Evolutionary conservation across 2,329 filamentous ascomycete species (phyloP), one percentile per base, ranked within the genome.

Genomic region (Pseudogymnoascus sp.): DNA sequence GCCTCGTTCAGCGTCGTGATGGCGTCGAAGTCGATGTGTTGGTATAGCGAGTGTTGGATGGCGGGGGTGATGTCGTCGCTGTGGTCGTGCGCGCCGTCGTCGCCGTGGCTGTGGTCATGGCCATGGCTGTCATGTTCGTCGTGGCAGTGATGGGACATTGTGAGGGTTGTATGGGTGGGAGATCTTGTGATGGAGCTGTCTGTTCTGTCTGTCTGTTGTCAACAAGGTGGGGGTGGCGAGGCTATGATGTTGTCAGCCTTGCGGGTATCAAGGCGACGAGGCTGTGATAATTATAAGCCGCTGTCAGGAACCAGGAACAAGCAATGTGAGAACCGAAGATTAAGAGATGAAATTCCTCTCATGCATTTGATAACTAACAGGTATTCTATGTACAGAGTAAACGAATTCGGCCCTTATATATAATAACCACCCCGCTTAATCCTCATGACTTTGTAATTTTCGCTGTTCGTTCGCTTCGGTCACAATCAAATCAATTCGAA

Each of bases 51-150:
- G 70, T 88, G 88, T 76, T 97, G 93, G 14, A 97, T 81, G 1
- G 93, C 93, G 0, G 95, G 95, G 1, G 90, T 93, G 70, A 96
- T 85, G 79, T 97, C 93, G 78, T 97, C 90, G 56, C 85, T 88
- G 77, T 97, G 93, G 75, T 96, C 92, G 75, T 97, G 92, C 67
- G 80, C 78, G 74, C 96, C 91, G 31, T 12, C 91, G 75, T 96
- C 91, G 69, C 81, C 77, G 69, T 86, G 79, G 64, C 79, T 80
- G 68, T 85, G 82, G 67, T 79, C 78, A 66, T 82, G 78, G 63
- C 75, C 79, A 21, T 70, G 74, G 21, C 66, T 65, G 18, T 70
- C 67, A 59, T 73, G 71, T 64, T 80, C 77, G 66, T 80, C 77
- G 66, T 84, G 81, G 65, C 78, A 79, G 66, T 80, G 77, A 34